These are phyloP conservation scores for Senna siamea DNA, from an alignment of 306 rosid genomes.

Conservation along the genomic window DNA sequence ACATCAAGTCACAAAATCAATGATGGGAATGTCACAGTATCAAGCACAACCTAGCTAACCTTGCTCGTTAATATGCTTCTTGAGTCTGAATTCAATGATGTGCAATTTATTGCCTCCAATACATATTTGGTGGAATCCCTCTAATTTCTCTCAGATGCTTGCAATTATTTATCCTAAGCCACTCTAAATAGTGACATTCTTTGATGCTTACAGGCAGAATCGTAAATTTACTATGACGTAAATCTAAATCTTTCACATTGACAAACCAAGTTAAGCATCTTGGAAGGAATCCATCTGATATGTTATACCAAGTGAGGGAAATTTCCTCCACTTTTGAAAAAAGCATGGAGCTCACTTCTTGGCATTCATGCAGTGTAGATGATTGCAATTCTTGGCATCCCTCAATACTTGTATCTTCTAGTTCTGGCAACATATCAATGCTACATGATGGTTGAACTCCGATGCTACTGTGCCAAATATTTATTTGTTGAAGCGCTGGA, in stretches of 20 bases:
- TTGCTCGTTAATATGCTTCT: constrained; percentile 11
- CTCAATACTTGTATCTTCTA: neutral
- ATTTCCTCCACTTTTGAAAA: neutral
- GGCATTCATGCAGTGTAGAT: neutral
- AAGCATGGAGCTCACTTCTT: neutral
- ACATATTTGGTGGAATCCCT: constrained; percentile 6
- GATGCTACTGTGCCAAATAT: rapidly evolving
- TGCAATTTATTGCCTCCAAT: neutral
- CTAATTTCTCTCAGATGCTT: neutral
- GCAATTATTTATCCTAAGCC: neutral
- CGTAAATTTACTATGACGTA: neutral
- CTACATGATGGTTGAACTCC: neutral
- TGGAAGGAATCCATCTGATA: constrained; percentile 22
- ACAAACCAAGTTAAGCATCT: neutral
- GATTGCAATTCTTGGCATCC: neutral
- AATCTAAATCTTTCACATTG: neutral
- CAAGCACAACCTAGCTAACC: constrained; percentile 20
- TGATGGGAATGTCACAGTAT: too few relatives aligned
- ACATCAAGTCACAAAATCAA: neutral
- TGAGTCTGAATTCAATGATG: neutral
- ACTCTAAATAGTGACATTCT: neutral
- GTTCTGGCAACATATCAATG: neutral
- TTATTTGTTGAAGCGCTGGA: neutral
- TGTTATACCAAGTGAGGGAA: rapidly evolving
- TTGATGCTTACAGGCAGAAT: constrained; percentile 4